A percentile compares a stretch with the other conserved stretches of the same genome.
Conservation (phyloP, 768 basidiomycete species). For the Gymnopilus junonius region DNA sequence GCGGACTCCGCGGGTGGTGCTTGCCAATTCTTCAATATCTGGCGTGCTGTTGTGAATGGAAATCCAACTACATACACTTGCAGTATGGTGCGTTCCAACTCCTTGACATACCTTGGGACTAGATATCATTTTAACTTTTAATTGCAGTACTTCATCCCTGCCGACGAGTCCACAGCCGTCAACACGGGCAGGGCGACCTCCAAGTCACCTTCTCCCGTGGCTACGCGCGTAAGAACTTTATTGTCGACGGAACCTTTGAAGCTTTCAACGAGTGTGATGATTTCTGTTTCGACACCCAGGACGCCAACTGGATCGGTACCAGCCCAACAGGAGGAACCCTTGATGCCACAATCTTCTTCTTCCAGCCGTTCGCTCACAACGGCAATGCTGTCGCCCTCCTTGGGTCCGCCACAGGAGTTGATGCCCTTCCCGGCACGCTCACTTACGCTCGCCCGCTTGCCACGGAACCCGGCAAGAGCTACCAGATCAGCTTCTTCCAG, state of each 20-base stretch:
- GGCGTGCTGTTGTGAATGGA: conserved; percentile 51
- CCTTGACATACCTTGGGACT: neutral
- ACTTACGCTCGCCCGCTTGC: conserved; percentile 32
- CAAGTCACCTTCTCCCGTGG: conserved; percentile 51
- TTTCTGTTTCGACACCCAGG: conserved; percentile 45
- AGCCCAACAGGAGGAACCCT: conserved; percentile 37
- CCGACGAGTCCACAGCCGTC: conserved; percentile 48
- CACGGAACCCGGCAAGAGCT: conserved; percentile 41
- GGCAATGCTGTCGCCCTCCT: conserved; percentile 44
- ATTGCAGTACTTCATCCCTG: conserved; percentile 45
- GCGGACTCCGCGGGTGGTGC: conserved; percentile 46
- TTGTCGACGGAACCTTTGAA: conserved; percentile 51
- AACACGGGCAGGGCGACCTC: conserved; percentile 52
- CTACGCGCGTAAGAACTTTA: conserved; percentile 42
- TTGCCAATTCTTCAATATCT: conserved; percentile 59
- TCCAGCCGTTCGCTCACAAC: conserved; percentile 41
- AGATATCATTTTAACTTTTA: too few species aligned
- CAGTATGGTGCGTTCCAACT: conserved; percentile 42
- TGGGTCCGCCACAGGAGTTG: conserved; percentile 45
- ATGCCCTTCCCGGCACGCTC: conserved; percentile 43
- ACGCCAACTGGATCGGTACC: conserved; percentile 44
- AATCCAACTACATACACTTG: conserved; percentile 53
- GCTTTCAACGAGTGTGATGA: conserved; percentile 38
- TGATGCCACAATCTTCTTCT: conserved; percentile 51
- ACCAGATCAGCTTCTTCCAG: conserved; percentile 48